phyloP scores from a whole-genome alignment of 2,329 filamentous ascomycete genomes.

The Juglanconis juglandina region DNA sequence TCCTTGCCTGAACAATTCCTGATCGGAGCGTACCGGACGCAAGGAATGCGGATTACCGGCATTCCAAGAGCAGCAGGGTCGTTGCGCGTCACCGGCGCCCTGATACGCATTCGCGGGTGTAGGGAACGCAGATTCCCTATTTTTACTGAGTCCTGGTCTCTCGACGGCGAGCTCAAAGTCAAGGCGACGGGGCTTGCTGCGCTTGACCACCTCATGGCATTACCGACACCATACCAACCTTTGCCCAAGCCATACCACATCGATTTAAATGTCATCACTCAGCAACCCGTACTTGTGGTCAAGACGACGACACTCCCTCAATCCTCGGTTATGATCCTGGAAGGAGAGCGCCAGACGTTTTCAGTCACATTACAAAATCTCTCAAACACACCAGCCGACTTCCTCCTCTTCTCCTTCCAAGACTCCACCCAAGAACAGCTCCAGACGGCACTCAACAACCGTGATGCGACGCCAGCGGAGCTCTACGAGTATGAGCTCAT shows the following conservation, averaged over 20 bases:
- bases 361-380: constrained; percentile 77
- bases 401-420: constrained; percentile 83
- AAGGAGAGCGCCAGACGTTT: constrained; percentile 79
- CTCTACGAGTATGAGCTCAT: constrained; percentile 84
- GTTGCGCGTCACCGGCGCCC: constrained; percentile 72
- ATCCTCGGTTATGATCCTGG: constrained; percentile 84
- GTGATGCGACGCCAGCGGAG: constrained; percentile 74
- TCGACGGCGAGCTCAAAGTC: constrained; percentile 66
- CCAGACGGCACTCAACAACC: constrained; percentile 69
- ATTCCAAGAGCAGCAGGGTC: constrained; percentile 64
- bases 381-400: constrained; percentile 73
- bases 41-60: constrained; percentile 70
- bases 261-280: constrained; percentile 70
- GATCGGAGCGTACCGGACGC: constrained; percentile 78
- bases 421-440: constrained; percentile 80
- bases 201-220: constrained; percentile 43
- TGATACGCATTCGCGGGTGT: constrained; percentile 77
- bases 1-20: constrained; percentile 61
- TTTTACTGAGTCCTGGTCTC: constrained; percentile 72
- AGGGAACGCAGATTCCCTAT: constrained; percentile 80
- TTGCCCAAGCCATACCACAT: constrained; percentile 48
- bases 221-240: constrained; percentile 32
- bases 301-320: constrained; percentile 77
- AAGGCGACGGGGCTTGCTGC: constrained; percentile 69
- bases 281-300: constrained; percentile 74